phyloP scores from a whole-genome alignment of 192 early-diverging fungal genomes.

The Physocladia obscura region DNA sequence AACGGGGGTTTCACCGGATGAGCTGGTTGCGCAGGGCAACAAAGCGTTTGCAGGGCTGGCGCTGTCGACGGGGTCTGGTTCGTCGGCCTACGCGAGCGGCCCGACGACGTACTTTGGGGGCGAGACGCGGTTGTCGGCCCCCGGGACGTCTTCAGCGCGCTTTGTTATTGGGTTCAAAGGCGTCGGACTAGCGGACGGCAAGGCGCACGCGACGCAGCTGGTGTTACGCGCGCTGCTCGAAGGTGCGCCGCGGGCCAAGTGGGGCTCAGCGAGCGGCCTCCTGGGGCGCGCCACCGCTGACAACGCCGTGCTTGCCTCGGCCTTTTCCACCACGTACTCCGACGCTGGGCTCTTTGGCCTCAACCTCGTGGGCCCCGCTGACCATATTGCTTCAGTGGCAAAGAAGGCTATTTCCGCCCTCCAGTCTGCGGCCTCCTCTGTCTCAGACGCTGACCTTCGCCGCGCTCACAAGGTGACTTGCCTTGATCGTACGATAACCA shows the following conservation, averaged over 20 bases:
- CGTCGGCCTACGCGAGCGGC: slow-evolving; percentile 31
- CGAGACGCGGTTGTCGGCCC: slow-evolving; percentile 73
- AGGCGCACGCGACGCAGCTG: slow-evolving; percentile 63
- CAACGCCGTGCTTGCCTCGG: slow-evolving; percentile 39
- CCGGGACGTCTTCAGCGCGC: slow-evolving; percentile 49
- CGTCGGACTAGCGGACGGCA: slow-evolving; percentile 56
- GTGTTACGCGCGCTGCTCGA: slow-evolving; percentile 53
- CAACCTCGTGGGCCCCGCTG: slow-evolving; percentile 53
- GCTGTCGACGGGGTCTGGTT: slow-evolving; percentile 31
- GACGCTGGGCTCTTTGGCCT: slow-evolving; percentile 92
- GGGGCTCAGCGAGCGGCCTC: slow-evolving; percentile 43
- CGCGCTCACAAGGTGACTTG: slow-evolving; percentile 54
- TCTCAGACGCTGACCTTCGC: slow-evolving; percentile 36
- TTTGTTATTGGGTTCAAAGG: slow-evolving; percentile 83
- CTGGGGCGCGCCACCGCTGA: slow-evolving; percentile 66
- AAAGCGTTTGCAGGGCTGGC: slow-evolving; percentile 40
- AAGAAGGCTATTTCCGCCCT: slow-evolving; percentile 40
- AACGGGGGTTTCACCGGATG: slow-evolving; percentile 73
- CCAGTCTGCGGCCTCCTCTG: slow-evolving; percentile 35
- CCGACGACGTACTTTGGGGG: slow-evolving; percentile 80
- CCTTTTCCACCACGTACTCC: slow-evolving; percentile 85
- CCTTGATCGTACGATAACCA: too few relatives aligned
- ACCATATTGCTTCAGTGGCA: slow-evolving; percentile 40
- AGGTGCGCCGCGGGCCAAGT: slow-evolving; percentile 43
- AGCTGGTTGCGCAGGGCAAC: slow-evolving; percentile 68